Evolutionary conservation across 768 basidiomycete genomes (phyloP).

Genomic region (Leccinellum luteum): DNA sequence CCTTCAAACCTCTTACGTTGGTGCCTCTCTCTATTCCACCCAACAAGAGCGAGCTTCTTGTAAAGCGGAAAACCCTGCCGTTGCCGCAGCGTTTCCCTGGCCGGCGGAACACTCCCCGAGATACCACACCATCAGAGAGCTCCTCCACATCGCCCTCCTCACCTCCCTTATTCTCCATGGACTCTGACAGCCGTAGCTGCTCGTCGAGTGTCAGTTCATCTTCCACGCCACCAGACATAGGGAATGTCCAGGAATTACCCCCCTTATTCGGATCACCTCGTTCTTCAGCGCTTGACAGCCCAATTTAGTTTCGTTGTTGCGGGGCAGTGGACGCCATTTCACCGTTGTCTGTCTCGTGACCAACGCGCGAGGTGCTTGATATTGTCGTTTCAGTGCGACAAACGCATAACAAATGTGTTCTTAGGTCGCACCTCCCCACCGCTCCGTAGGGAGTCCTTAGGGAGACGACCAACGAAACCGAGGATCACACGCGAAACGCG

Average conservation of each 20-base stretch:
- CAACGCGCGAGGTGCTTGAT: background rate
- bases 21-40: background rate
- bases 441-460: background rate
- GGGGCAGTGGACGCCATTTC: background rate
- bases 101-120: background rate
- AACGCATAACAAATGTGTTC: background rate
- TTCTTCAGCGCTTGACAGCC: background rate
- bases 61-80: constrained; percentile 2
- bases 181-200: background rate
- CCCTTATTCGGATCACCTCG: background rate
- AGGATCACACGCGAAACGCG: background rate
- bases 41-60: background rate
- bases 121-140: constrained; percentile 4
- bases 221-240: constrained; percentile 1
- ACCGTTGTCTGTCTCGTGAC: background rate
- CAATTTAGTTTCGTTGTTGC: background rate
- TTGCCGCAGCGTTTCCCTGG: constrained; percentile 9
- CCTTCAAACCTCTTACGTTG: constrained; percentile 8
- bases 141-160: constrained; percentile 6
- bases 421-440: background rate
- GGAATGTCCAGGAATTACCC: background rate
- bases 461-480: background rate
- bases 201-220: constrained; percentile 1
- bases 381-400: background rate
- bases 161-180: constrained; percentile 1